Conservation (phyloP, 2,329 filamentous ascomycete species). For the Calonectria pauciramosa region DNA sequence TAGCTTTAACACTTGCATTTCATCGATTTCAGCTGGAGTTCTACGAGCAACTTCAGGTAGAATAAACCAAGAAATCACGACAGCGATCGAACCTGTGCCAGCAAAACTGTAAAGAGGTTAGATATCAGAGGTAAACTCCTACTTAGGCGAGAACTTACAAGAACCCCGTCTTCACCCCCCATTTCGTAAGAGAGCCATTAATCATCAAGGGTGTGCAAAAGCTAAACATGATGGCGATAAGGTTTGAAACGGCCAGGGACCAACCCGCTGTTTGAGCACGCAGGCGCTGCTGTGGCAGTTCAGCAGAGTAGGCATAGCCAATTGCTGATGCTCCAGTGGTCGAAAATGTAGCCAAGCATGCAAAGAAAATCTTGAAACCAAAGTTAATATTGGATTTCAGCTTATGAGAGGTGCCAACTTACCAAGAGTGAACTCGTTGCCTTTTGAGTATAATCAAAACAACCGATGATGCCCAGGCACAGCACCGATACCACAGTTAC, state of each 20-base stretch:
- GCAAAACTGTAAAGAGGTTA: conserved; percentile 46
- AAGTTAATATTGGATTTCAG: not conserved
- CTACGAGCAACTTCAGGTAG: conserved; percentile 52
- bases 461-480: conserved; percentile 31
- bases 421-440: conserved; percentile 31
- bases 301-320: conserved; percentile 30
- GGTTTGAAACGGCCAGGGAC: conserved; percentile 53
- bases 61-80: conserved; percentile 53
- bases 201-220: conserved; percentile 62
- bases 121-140: not conserved
- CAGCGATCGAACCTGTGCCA: conserved; percentile 48
- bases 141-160: conserved; percentile 47
- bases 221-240: conserved; percentile 58
- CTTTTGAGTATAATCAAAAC: conserved; percentile 32
- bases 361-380: conserved; percentile 24
- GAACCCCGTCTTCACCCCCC: conserved; percentile 61
- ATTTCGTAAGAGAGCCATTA: conserved; percentile 50
- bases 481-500: conserved; percentile 29
- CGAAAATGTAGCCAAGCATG: conserved; percentile 32
- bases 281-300: conserved; percentile 28
- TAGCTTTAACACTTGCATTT: conserved; percentile 48
- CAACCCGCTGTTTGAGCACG: conserved; percentile 28
- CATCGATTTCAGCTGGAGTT: conserved; percentile 55
- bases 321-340: conserved; percentile 31
- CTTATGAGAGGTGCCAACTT: not conserved